These are phyloP conservation scores for Hemileccinum rubropunctum DNA, from an alignment of 768 basidiomycete species.

Conservation along the genomic window DNA sequence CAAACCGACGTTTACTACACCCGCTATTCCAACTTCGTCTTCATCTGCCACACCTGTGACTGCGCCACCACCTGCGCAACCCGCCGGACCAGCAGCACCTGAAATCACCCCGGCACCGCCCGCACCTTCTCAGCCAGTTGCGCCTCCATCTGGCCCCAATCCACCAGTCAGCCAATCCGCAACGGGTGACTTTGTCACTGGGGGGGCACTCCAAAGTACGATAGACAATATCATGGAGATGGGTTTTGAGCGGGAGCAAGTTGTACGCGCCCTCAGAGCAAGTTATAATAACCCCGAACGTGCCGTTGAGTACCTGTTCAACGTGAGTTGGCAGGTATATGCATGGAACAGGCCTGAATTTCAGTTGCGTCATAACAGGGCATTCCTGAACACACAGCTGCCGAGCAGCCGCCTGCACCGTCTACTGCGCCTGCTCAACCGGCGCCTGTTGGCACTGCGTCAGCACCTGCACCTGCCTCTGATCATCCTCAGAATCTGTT, in stretches of 20 bases:
- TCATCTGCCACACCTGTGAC: constrained; percentile 12
- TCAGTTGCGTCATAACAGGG: constrained; percentile 48
- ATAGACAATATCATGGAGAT: constrained; percentile 88
- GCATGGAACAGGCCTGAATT: background rate
- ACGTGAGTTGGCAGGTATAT: constrained; percentile 44
- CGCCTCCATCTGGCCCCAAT: constrained; percentile 29
- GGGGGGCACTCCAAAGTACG: constrained; percentile 69
- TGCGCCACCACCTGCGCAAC: constrained; percentile 20
- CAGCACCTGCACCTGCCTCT: constrained; percentile 36
- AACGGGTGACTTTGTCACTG: constrained; percentile 70
- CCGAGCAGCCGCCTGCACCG: background rate
- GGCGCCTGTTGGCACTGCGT: constrained; percentile 36
- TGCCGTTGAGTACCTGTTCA: constrained; percentile 98
- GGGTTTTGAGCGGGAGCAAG: constrained; percentile 89
- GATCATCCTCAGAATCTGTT: constrained; percentile 80
- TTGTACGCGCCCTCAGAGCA: constrained; percentile 81
- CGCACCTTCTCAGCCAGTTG: constrained; percentile 31
- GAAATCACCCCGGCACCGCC: constrained; percentile 33
- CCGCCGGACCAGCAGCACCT: constrained; percentile 30
- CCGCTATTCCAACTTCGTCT: constrained; percentile 21
- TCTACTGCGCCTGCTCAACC: constrained; percentile 46
- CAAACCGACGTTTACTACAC: constrained; percentile 42
- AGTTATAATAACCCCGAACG: constrained; percentile 98
- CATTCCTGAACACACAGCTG: constrained; percentile 57
- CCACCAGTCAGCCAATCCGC: constrained; percentile 28